These are phyloP conservation scores for Pelargonium fulgidum DNA, from an alignment of 441 rosid genomes.

Conservation along the genomic window DNA sequence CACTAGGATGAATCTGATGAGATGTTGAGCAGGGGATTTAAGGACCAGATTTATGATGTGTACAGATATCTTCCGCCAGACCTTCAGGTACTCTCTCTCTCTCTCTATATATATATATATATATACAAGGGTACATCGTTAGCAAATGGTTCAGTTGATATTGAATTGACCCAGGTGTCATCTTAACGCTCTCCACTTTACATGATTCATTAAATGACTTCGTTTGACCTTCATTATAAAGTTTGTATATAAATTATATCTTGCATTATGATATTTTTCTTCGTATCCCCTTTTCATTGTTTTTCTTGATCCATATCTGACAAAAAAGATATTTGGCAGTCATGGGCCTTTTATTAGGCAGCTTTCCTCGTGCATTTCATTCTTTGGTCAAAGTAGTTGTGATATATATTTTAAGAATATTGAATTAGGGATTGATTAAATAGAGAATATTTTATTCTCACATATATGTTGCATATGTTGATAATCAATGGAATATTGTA, in stretches of 20 bases:
- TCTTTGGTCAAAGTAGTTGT: neutral
- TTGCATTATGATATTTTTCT: neutral
- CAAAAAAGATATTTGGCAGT: neutral
- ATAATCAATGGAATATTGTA: no score
- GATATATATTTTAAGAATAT: no score
- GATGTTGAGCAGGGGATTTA: constrained; percentile 97
- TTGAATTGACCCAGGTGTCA: neutral
- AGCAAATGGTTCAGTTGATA: neutral
- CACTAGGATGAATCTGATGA: constrained; percentile 87
- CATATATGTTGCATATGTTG: no score
- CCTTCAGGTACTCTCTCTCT: constrained; percentile 54
- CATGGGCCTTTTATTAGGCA: neutral
- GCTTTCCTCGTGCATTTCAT: no score
- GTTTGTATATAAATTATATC: neutral
- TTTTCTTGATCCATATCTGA: no score
- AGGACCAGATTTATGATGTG: constrained; percentile 94
- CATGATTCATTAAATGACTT: neutral
- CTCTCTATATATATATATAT: no score
- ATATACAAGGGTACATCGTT: neutral
- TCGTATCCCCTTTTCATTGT: neutral
- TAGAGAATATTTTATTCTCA: no score
- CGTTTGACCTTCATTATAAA: neutral
- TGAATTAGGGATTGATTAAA: no score
- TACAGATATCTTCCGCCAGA: constrained; percentile 97
- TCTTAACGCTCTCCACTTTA: neutral